These are phyloP conservation scores for Hypericum androsaemum DNA, from an alignment of 345 rosid genomes.

Conservation along the genomic window DNA sequence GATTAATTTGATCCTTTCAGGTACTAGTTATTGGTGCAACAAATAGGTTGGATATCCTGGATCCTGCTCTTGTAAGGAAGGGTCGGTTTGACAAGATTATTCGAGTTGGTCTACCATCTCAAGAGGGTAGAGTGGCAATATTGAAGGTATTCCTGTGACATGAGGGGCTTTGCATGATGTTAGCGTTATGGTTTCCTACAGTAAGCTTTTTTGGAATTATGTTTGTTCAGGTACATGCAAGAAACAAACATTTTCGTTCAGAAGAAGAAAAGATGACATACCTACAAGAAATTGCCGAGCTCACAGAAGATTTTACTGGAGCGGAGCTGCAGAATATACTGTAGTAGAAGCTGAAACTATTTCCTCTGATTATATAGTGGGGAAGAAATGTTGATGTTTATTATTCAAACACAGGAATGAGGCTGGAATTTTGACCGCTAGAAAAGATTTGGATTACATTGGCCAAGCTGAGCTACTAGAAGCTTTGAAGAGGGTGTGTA, in stretches of 20 bases:
- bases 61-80: constrained; percentile 92
- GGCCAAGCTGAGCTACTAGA: constrained; percentile 86
- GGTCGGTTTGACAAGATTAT: constrained; percentile 96
- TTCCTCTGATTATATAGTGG: constrained; percentile 4
- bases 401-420: constrained; percentile 56
- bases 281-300: constrained; percentile 70
- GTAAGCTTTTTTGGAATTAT: constrained; percentile 11
- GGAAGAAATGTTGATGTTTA: constrained; percentile 18
- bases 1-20: constrained; percentile 35
- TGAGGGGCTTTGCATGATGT: neutral
- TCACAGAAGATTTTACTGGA: constrained; percentile 84
- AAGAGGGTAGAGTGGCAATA: constrained; percentile 87
- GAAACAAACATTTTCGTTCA: constrained; percentile 77
- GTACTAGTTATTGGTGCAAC: constrained; percentile 96
- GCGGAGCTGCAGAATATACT: constrained; percentile 96
- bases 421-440: constrained; percentile 95
- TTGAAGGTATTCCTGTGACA: constrained; percentile 43
- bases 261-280: constrained; percentile 68
- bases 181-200: constrained; percentile 6
- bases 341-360: constrained; percentile 24
- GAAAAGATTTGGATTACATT: constrained; percentile 81
- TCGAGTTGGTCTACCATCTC: constrained; percentile 90
- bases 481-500: constrained; percentile 77
- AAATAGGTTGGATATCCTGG: constrained; percentile 88
- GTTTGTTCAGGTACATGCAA: constrained; percentile 72